Conservation (phyloP, 306 rosid genomes). For the Echinosophora koreensis region DNA sequence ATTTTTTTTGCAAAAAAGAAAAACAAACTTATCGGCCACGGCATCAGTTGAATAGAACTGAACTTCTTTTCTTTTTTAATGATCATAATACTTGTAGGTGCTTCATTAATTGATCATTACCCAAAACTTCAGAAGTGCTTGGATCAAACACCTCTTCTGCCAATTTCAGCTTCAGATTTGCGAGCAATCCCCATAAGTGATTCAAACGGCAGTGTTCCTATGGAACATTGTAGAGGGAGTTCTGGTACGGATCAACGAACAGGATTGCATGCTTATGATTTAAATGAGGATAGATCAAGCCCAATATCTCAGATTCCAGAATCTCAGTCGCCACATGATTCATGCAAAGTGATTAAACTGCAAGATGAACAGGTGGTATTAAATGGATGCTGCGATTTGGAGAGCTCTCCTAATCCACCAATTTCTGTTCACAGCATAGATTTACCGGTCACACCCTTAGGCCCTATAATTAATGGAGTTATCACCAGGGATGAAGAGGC, state of each 20-base stretch:
- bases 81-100: conserved; percentile 47
- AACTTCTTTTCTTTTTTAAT: background rate
- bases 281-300: conserved; percentile 41
- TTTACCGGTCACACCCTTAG: conserved; percentile 36
- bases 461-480: conserved; percentile 35
- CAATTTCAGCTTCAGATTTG: conserved; percentile 37
- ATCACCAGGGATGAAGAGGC: conserved; percentile 44
- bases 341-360: conserved; percentile 41
- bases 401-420: conserved; percentile 42
- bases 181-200: conserved; percentile 36
- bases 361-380: conserved; percentile 49
- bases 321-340: conserved; percentile 37
- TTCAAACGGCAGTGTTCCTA: conserved; percentile 42
- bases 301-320: conserved; percentile 29
- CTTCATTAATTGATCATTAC: conserved; percentile 42
- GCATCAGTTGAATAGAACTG: conserved; percentile 2
- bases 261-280: conserved; percentile 19
- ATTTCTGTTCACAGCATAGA: conserved; percentile 41
- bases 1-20: background rate
- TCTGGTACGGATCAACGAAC: conserved; percentile 40
- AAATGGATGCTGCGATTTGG: conserved; percentile 39
- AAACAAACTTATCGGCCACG: background rate
- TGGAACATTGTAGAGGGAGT: conserved; percentile 21
- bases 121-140: conserved; percentile 46
- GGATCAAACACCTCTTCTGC: conserved; percentile 40